Percentiles rank a stretch among this genome's conserved stretches.
These are phyloP conservation scores for Vigna mungo DNA, from an alignment of 306 rosid species.

Conservation along the genomic window DNA sequence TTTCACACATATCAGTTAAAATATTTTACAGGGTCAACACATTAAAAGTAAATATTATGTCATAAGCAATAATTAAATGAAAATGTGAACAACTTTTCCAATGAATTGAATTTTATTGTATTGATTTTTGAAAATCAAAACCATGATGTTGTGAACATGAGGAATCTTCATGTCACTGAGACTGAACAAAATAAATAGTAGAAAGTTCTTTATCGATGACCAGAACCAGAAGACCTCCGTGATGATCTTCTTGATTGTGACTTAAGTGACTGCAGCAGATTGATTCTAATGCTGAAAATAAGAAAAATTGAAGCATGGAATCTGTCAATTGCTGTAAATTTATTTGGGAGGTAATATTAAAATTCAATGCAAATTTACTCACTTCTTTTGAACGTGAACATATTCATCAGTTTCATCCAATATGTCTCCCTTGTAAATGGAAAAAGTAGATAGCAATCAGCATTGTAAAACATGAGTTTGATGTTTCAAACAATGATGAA, in stretches of 20 bases:
- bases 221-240: constrained; percentile 44
- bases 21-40: too few relatives aligned
- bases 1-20: too few relatives aligned
- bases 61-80: too few relatives aligned
- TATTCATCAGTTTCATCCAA: constrained; percentile 83
- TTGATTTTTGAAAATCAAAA: constrained; percentile 1
- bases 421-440: constrained; percentile 64
- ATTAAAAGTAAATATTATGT: too few relatives aligned
- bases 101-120: neutral
- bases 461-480: neutral
- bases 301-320: constrained; percentile 15
- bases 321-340: neutral
- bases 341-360: neutral
- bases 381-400: constrained; percentile 69
- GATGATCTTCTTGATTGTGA: constrained; percentile 63
- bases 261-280: constrained; percentile 52
- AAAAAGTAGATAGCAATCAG: constrained; percentile 33
- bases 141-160: neutral
- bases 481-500: neutral
- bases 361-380: constrained; percentile 33
- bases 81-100: too few relatives aligned
- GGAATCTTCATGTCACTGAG: neutral
- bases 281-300: constrained; percentile 64
- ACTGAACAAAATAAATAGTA: constrained; percentile 18
- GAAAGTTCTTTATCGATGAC: constrained; percentile 44